phyloP scores from a whole-genome alignment of 2,329 filamentous ascomycete genomes.

The Tolypocladium ophioglossoides region DNA sequence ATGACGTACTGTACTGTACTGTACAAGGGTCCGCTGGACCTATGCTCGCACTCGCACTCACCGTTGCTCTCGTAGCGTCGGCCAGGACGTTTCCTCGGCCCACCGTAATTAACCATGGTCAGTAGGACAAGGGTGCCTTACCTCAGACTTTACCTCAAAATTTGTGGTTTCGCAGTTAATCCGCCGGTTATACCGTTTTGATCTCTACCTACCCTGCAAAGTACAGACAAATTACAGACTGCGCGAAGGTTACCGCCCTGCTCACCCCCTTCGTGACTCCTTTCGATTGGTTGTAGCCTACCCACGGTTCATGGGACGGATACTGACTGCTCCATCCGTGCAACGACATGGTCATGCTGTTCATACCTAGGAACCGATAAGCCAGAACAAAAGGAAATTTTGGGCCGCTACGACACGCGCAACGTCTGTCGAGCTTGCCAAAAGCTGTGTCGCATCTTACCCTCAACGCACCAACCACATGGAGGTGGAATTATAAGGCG shows the following conservation, averaged over 20 bases:
- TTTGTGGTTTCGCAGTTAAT: constrained; percentile 4
- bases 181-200: not conserved
- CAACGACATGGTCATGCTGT: not conserved
- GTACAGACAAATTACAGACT: constrained; percentile 2
- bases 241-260: constrained; percentile 1
- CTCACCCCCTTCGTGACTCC: not conserved
- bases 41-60: not conserved
- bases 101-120: constrained; percentile 11
- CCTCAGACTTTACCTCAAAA: constrained; percentile 44
- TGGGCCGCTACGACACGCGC: not conserved
- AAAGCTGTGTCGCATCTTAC: not conserved
- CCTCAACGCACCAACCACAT: not conserved
- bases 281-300: not conserved
- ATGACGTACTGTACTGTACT: not conserved
- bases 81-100: not conserved
- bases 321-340: not conserved
- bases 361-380: not conserved
- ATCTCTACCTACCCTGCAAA: constrained; percentile 6
- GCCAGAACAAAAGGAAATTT: not conserved
- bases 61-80: not conserved
- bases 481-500: not conserved
- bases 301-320: not conserved
- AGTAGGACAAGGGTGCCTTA: constrained; percentile 34
- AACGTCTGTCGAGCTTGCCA: not conserved
- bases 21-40: not conserved